phyloP scores from a whole-genome alignment of 768 basidiomycete genomes.

The Termitomyces sp. region DNA sequence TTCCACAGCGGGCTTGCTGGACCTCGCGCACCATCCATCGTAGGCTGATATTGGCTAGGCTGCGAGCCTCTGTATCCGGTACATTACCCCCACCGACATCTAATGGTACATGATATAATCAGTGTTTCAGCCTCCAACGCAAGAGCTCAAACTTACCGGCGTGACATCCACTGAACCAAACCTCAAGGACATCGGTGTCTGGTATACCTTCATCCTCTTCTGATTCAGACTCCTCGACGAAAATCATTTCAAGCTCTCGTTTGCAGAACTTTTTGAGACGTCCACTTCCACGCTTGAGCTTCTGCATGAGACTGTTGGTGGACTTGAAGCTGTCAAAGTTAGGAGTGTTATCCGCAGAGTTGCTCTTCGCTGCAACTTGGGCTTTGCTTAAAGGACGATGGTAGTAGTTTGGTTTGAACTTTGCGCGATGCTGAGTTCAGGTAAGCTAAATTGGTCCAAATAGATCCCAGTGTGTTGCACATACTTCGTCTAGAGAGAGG shows the following conservation, averaged over 20 bases:
- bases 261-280: constrained; percentile 5
- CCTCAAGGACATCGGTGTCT: constrained; percentile 57
- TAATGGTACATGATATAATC: constrained; percentile 16
- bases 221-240: constrained; percentile 4
- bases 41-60: constrained; percentile 57
- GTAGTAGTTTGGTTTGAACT: constrained; percentile 59
- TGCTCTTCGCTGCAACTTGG: constrained; percentile 14
- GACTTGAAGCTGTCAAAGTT: constrained; percentile 2
- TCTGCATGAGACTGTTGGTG: constrained; percentile 1
- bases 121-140: not conserved
- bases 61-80: constrained; percentile 32
- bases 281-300: constrained; percentile 4
- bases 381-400: constrained; percentile 36
- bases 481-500: constrained; percentile 70
- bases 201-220: constrained; percentile 6
- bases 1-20: constrained; percentile 49
- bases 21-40: constrained; percentile 79
- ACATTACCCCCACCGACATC: constrained; percentile 70
- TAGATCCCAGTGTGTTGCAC: constrained; percentile 7
- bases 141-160: constrained; percentile 38
- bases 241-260: constrained; percentile 1
- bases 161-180: constrained; percentile 79
- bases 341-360: constrained; percentile 23
- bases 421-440: constrained; percentile 50
- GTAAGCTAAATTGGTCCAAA: not conserved